Conservation (phyloP, 2,329 filamentous ascomycete species). For the Alternaria rosae region DNA sequence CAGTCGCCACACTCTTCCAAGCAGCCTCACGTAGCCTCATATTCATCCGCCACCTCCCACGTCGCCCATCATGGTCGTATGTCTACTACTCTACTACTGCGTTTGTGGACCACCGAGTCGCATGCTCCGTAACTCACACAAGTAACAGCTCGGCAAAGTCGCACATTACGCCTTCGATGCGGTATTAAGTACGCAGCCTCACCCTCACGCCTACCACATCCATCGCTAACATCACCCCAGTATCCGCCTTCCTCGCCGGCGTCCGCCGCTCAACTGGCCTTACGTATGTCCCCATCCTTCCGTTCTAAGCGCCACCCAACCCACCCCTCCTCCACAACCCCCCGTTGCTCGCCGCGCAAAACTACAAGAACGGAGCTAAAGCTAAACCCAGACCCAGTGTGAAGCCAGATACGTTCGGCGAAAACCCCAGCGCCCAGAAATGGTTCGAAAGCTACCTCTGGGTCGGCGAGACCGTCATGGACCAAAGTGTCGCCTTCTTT, state of each 20-base stretch:
- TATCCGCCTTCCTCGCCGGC: slow-evolving; percentile 95
- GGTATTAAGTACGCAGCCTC: slow-evolving; percentile 73
- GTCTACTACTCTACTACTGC: slow-evolving; percentile 25
- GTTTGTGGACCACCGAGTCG: slow-evolving; percentile 23
- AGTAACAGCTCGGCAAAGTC: slow-evolving; percentile 85
- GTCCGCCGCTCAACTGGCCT: slow-evolving; percentile 97
- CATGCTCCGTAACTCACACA: slow-evolving; percentile 60
- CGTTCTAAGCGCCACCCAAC: background rate
- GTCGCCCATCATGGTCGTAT: slow-evolving; percentile 48
- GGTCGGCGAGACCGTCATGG: slow-evolving; percentile 97
- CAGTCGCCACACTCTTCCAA: slow-evolving; percentile 11
- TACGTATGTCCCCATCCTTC: slow-evolving; percentile 72
- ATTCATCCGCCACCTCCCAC: slow-evolving; percentile 8
- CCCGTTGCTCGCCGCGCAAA: slow-evolving; percentile 1
- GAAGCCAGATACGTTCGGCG: slow-evolving; percentile 83
- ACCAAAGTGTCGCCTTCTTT: slow-evolving; percentile 92
- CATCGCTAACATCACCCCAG: slow-evolving; percentile 55
- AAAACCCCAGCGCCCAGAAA: slow-evolving; percentile 81
- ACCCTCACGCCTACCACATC: slow-evolving; percentile 2
- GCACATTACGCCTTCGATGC: slow-evolving; percentile 97
- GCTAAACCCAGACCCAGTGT: slow-evolving; percentile 71
- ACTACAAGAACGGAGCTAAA: slow-evolving; percentile 22
- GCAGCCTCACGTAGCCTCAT: slow-evolving; percentile 7
- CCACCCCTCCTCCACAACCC: slow-evolving; percentile 7
- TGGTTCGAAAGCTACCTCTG: slow-evolving; percentile 95